Percentiles rank a stretch among this genome's conserved stretches.
Conservation (phyloP, 2,329 filamentous ascomycete species). For the Colletotrichum truncatum region DNA sequence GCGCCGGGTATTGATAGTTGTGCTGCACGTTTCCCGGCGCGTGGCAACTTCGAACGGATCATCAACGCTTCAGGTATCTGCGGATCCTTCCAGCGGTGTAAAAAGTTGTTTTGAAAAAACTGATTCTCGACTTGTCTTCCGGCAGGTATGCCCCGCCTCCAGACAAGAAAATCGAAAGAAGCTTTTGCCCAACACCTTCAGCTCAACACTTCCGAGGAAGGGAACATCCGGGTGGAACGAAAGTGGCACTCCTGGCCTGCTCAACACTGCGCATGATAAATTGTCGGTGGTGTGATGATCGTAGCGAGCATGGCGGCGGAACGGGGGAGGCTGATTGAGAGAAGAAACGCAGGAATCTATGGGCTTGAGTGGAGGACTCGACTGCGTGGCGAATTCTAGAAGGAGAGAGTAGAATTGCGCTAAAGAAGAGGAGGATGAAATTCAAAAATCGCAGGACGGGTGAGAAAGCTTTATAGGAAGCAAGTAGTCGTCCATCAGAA, state of each 20-base stretch:
- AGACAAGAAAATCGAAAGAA: constrained; percentile 14
- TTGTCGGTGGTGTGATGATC: neutral
- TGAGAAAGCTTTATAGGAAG: constrained; percentile 28
- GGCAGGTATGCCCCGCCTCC: constrained; percentile 9
- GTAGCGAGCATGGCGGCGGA: constrained; percentile 11
- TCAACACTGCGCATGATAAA: constrained; percentile 1
- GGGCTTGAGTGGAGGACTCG: constrained; percentile 21
- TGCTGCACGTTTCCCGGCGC: neutral
- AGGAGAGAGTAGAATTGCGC: constrained; percentile 29
- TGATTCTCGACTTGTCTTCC: constrained; percentile 15
- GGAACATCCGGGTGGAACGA: constrained; percentile 28
- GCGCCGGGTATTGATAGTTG: neutral
- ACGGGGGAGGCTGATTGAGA: constrained; percentile 28
- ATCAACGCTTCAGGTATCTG: constrained; percentile 33
- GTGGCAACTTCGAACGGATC: constrained; percentile 34
- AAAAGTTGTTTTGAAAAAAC: constrained; percentile 1
- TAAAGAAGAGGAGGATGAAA: constrained; percentile 3
- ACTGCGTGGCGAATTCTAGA: constrained; percentile 30
- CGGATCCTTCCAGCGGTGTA: constrained; percentile 18
- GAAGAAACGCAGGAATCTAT: constrained; percentile 21
- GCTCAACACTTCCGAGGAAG: constrained; percentile 14
- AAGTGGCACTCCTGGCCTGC: constrained; percentile 27
- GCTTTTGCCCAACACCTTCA: neutral
- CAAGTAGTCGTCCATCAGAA: neutral
- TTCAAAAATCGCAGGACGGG: neutral